Evolutionary conservation across 768 basidiomycete species (phyloP).

Genomic region (Mycena galopus): DNA sequence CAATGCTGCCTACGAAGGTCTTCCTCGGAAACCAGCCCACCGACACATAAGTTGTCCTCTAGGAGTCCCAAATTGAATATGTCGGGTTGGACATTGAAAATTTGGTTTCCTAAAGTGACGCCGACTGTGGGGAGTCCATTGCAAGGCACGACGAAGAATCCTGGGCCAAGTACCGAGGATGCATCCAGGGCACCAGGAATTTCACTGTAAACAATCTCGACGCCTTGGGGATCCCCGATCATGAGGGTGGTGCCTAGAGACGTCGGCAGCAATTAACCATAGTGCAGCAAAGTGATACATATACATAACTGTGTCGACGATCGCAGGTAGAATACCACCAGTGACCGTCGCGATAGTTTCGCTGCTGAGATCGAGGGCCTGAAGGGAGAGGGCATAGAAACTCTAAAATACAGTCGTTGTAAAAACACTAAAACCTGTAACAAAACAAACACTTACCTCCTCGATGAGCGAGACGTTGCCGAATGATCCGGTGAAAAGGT

Average conservation of each 20-base stretch:
- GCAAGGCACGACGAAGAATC: slow-evolving; percentile 46
- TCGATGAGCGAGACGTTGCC: slow-evolving; percentile 52
- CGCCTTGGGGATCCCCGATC: slow-evolving; percentile 47
- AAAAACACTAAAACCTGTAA: neutral
- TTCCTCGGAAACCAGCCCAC: slow-evolving; percentile 10
- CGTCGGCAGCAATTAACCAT: neutral
- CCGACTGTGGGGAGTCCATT: slow-evolving; percentile 26
- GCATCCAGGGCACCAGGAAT: slow-evolving; percentile 50
- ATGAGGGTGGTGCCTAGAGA: slow-evolving; percentile 52
- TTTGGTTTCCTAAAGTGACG: slow-evolving; percentile 15
- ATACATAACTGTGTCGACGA: slow-evolving; percentile 58
- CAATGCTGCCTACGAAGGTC: slow-evolving; percentile 21
- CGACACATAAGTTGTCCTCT: slow-evolving; percentile 31
- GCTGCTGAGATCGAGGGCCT: slow-evolving; percentile 46
- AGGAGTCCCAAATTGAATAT: slow-evolving; percentile 33
- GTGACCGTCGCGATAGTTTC: slow-evolving; percentile 34
- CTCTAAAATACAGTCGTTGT: slow-evolving; percentile 22
- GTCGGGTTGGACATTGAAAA: slow-evolving; percentile 25
- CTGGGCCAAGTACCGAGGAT: slow-evolving; percentile 40
- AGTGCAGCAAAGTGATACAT: neutral
- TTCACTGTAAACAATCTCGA: slow-evolving; percentile 45
- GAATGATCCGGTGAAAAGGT: slow-evolving; percentile 59
- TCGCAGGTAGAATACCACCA: slow-evolving; percentile 34
- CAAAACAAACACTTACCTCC: slow-evolving; percentile 37
- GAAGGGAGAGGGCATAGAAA: slow-evolving; percentile 41